Percentiles rank a stretch among this genome's conserved stretches.
Conservation (phyloP, 768 basidiomycete genomes). For the Tulasnella sp. region DNA sequence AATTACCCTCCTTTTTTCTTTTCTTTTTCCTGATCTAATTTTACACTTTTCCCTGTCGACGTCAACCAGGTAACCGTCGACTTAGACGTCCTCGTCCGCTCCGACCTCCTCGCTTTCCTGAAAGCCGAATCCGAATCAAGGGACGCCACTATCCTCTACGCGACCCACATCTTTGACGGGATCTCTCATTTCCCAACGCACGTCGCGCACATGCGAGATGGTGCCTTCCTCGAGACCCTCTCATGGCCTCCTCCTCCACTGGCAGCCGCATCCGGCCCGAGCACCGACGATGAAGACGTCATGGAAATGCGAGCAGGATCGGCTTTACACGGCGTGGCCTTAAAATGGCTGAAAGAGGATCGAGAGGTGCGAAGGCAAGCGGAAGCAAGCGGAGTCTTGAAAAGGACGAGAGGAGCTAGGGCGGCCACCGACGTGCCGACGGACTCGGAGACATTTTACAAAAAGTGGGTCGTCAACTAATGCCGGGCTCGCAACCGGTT, state of each 20-base stretch:
- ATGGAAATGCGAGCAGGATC: slow-evolving; percentile 31
- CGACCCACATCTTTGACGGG: slow-evolving; percentile 97
- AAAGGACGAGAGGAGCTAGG: slow-evolving; percentile 56
- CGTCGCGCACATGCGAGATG: slow-evolving; percentile 85
- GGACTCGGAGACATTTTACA: slow-evolving; percentile 82
- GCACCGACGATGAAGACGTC: slow-evolving; percentile 29
- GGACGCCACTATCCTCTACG: slow-evolving; percentile 87
- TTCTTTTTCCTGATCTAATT: background rate
- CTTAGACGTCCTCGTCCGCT: slow-evolving; percentile 90
- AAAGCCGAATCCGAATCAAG: slow-evolving; percentile 73
- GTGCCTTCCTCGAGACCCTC: slow-evolving; percentile 53
- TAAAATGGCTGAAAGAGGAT: slow-evolving; percentile 87
- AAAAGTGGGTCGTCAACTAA: slow-evolving; percentile 58
- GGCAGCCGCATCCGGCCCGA: slow-evolving; percentile 25
- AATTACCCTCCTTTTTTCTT: no score
- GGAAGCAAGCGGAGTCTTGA: slow-evolving; percentile 49
- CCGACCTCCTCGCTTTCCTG: slow-evolving; percentile 84
- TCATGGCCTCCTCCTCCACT: slow-evolving; percentile 72
- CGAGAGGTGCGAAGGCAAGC: slow-evolving; percentile 58
- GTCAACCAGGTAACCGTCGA: slow-evolving; percentile 82
- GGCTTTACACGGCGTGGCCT: slow-evolving; percentile 64
- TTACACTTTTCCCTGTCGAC: background rate
- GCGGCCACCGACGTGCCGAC: slow-evolving; percentile 52
- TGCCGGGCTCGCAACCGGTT: background rate
- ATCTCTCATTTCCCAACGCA: slow-evolving; percentile 89